Percentiles rank a stretch among this genome's conserved stretches.
Evolutionary conservation across 2,329 filamentous ascomycete species (phyloP).

Genomic region (Trichophyton schoenleinii): DNA sequence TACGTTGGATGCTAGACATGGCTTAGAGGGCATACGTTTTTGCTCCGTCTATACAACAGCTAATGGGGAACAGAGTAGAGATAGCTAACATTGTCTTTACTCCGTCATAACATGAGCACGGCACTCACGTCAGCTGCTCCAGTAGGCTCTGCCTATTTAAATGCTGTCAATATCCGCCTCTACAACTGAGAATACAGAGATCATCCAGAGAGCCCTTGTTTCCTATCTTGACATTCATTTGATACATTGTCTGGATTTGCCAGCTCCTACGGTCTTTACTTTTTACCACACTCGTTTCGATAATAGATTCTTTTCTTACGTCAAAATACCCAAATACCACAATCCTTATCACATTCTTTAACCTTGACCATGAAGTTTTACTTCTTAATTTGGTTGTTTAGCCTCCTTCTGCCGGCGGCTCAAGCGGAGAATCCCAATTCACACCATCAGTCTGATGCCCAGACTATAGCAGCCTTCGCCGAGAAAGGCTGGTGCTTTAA

Average conservation of each 20-base stretch:
- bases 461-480: not conserved
- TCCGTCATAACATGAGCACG: not conserved
- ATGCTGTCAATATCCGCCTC: not conserved
- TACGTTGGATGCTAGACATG: not conserved
- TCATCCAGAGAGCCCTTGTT: not conserved
- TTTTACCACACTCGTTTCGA: not conserved
- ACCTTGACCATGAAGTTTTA: not conserved
- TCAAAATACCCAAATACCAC: not conserved
- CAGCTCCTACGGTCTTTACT: not conserved
- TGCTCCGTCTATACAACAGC: too few species aligned
- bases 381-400: not conserved
- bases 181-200: not conserved
- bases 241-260: not conserved
- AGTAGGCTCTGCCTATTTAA: not conserved
- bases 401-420: not conserved
- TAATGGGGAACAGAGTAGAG: not conserved
- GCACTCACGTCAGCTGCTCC: not conserved
- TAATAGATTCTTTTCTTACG: not conserved
- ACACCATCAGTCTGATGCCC: not conserved
- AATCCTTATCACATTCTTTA: not conserved
- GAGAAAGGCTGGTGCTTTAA: not conserved
- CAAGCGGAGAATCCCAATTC: not conserved
- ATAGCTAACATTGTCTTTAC: not conserved
- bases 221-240: not conserved
- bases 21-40: not conserved